Percentiles rank a stretch among this genome's conserved stretches.
Evolutionary conservation across 2,329 filamentous ascomycete genomes (phyloP).

Genomic region (Diplodia scrobiculata): DNA sequence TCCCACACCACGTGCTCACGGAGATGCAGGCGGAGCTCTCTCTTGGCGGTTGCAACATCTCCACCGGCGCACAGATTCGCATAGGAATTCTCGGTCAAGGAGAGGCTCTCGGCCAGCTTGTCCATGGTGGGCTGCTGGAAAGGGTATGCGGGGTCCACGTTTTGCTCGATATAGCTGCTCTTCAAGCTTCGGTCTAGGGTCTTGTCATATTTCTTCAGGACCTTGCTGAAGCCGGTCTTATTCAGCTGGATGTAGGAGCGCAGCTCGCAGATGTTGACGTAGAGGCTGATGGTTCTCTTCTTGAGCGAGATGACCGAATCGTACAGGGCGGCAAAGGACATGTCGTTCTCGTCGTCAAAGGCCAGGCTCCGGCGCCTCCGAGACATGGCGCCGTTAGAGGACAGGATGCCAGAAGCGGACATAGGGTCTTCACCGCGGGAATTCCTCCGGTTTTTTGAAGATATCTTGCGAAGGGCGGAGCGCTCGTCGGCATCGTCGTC

Average conservation of each 20-base stretch:
- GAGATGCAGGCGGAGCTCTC: constrained; percentile 85
- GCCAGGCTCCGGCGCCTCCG: constrained; percentile 63
- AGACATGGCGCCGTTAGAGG: not conserved
- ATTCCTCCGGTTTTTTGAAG: constrained; percentile 36
- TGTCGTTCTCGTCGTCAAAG: constrained; percentile 78
- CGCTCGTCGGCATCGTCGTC: constrained; percentile 64
- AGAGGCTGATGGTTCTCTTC: constrained; percentile 83
- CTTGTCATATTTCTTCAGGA: constrained; percentile 98
- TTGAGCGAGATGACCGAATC: constrained; percentile 81
- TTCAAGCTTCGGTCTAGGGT: constrained; percentile 83
- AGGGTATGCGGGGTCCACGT: constrained; percentile 76
- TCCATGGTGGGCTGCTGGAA: constrained; percentile 75
- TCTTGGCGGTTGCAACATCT: constrained; percentile 73
- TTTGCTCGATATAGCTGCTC: constrained; percentile 69
- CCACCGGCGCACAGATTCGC: constrained; percentile 79
- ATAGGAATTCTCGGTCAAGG: constrained; percentile 76
- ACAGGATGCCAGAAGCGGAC: constrained; percentile 15
- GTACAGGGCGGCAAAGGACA: constrained; percentile 68
- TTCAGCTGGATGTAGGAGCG: constrained; percentile 97
- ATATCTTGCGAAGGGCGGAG: constrained; percentile 44
- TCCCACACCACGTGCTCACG: constrained; percentile 99
- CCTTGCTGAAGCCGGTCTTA: constrained; percentile 93
- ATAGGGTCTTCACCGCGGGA: constrained; percentile 33
- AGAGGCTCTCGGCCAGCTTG: constrained; percentile 70
- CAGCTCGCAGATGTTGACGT: constrained; percentile 90